phyloP scores from a whole-genome alignment of 768 basidiomycete species.

The Pleurotus eryngii region DNA sequence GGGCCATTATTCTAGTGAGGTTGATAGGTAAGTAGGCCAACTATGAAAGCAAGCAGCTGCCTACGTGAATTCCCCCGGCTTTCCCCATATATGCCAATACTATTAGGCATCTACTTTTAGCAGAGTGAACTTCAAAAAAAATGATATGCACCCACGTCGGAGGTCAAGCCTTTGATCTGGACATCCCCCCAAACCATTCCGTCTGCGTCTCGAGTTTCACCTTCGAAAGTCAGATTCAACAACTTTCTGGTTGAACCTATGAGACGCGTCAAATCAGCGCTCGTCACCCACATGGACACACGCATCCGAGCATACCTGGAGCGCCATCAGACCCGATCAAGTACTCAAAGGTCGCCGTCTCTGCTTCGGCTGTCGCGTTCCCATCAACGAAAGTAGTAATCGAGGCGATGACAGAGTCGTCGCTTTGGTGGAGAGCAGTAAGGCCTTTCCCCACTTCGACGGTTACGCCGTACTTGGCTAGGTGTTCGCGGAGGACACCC shows the following conservation, averaged over 20 bases:
- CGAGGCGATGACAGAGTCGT: slow-evolving; percentile 11
- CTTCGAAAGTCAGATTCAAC: slow-evolving; percentile 17
- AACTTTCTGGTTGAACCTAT: slow-evolving; percentile 17
- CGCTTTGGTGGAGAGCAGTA: slow-evolving; percentile 12
- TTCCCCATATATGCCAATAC: slow-evolving; percentile 19
- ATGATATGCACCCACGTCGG: slow-evolving; percentile 14
- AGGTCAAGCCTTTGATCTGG: slow-evolving; percentile 15
- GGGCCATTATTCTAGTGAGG: slow-evolving; percentile 13
- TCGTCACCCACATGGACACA: neutral
- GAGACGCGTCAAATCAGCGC: neutral
- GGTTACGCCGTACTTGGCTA: slow-evolving; percentile 11
- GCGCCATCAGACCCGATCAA: slow-evolving; percentile 19
- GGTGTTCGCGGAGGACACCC: slow-evolving; percentile 14
- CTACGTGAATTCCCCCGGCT: slow-evolving; percentile 15
- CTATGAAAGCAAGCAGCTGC: neutral
- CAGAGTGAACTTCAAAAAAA: neutral
- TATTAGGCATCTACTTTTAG: neutral
- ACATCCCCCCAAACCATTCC: slow-evolving; percentile 23
- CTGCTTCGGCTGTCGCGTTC: slow-evolving; percentile 6
- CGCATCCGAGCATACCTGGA: slow-evolving; percentile 8
- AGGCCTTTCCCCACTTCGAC: slow-evolving; percentile 19
- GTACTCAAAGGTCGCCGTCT: slow-evolving; percentile 10
- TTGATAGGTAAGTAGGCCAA: neutral
- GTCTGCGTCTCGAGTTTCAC: slow-evolving; percentile 21
- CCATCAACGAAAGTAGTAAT: slow-evolving; percentile 11